phyloP scores from a whole-genome alignment of 345 rosid genomes.

The Hypericum perforatum region DNA sequence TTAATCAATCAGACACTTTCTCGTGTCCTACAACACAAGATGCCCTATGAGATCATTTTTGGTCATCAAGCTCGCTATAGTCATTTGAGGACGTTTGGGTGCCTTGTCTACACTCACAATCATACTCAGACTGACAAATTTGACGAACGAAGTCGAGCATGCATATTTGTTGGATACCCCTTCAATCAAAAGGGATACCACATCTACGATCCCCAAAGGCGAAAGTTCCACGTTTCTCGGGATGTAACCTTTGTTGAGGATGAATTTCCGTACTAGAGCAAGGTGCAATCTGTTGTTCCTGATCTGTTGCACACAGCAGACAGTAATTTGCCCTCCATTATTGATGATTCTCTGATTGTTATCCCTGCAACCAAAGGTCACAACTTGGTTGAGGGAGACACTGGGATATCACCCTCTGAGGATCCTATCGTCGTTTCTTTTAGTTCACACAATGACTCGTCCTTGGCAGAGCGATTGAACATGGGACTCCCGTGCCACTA shows the following conservation, averaged over 20 bases:
- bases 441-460: too few relatives aligned
- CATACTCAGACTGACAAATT: background rate
- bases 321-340: too few relatives aligned
- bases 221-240: background rate
- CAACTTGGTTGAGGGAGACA: too few relatives aligned
- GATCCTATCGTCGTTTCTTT: too few relatives aligned
- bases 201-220: background rate
- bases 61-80: background rate
- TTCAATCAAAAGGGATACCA: slow-evolving; percentile 4
- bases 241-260: background rate
- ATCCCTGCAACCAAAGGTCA: too few relatives aligned
- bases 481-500: too few relatives aligned
- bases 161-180: slow-evolving; percentile 3
- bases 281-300: too few relatives aligned
- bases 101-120: background rate
- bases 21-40: background rate
- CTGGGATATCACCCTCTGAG: too few relatives aligned
- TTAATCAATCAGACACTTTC: background rate
- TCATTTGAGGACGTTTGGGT: background rate
- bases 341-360: too few relatives aligned
- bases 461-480: too few relatives aligned
- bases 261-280: background rate
- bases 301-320: too few relatives aligned
- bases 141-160: background rate
- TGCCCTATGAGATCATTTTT: background rate